Conservation (phyloP, 1,284 basidiomycete genomes). For the Rhodotorula sp. region DNA sequence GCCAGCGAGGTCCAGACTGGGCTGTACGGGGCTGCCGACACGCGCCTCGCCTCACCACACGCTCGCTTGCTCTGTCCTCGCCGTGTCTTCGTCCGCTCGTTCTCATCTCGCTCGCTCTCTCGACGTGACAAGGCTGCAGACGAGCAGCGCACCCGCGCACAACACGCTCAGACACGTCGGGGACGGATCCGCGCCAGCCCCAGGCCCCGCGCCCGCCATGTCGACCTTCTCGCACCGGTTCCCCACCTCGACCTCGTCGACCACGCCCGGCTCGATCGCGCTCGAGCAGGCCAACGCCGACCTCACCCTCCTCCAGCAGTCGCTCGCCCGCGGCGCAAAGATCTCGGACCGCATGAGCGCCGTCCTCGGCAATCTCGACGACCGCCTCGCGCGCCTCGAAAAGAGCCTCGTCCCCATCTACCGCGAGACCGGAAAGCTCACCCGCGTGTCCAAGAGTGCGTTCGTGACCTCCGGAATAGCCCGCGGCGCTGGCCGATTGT, state of each 20-base stretch:
- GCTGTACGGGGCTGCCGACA: no score
- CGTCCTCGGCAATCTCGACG: conserved; percentile 53
- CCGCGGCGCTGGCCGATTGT: conserved; percentile 1
- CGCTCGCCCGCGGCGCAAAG: conserved; percentile 49
- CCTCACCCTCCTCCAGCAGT: conserved; percentile 52
- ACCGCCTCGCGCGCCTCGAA: conserved; percentile 46
- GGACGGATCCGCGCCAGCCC: no score
- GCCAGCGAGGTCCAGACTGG: no score
- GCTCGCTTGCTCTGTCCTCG: no score
- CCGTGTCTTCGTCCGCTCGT: no score
- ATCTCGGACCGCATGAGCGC: conserved; percentile 52
- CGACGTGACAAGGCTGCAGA: no score
- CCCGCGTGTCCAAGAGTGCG: conserved; percentile 39
- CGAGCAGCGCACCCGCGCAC: not conserved
- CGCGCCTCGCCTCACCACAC: no score
- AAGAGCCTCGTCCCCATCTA: conserved; percentile 45
- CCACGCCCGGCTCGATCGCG: conserved; percentile 23
- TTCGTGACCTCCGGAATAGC: not conserved
- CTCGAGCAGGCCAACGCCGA: conserved; percentile 48
- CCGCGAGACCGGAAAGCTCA: conserved; percentile 40
- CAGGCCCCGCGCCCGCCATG: not conserved
- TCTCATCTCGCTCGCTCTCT: no score
- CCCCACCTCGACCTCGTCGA: not conserved
- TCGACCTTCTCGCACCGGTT: not conserved
- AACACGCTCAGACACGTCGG: not conserved